Evolutionary conservation across 1,139 yeast species (phyloP), one percentile per base, ranked within the genome.

Genomic region (Taiozyma onychis): DNA sequence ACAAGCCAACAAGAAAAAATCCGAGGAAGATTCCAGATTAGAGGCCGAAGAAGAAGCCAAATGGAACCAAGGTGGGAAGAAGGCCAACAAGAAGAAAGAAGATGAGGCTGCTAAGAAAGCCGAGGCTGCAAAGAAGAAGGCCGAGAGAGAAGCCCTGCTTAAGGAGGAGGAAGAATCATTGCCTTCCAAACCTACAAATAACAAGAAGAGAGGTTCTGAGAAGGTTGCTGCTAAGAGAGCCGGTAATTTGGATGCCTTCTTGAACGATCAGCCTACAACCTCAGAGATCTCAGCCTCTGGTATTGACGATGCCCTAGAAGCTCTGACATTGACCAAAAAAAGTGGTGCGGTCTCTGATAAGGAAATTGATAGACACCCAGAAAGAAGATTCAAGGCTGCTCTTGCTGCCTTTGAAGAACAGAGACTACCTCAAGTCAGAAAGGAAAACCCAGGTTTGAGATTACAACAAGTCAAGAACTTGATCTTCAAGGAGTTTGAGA

Each of bases 361-460:
- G 63, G 88, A 83, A 51, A 73, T 88, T 51, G 96, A 88, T 57
- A 83, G 89, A 66, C 96, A 88, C 60, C 96, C 96, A 10, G 96
- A 88, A 71, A 78, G 95, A 68, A 78, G 96, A 65, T 87, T 84
- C 67, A 88, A 88, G 72, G 90, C 95, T 18, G 96, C 96, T 0
- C 75, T 75, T 55, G 76, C 80, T 13, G 90, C 88, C 0, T 88
- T 69, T 61, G 90, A 88, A 62, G 93, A 84, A 56, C 72, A 75
- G 52, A 77, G 95, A 61, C 66, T 85, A 47, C 95, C 95, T 9
- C 89, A 85, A 62, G 57, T 85, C 52, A 83, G 85, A 68, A 75
- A 80, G 63, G 96, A 88, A 66, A 75, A 84, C 58, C 91, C 93
- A 3, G 96, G 96, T 11, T 75, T 88, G 61, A 77, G 96, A 61